A percentile compares a stretch with the other conserved stretches of the same genome.
These are phyloP conservation scores for Pleurotus djamor DNA, from an alignment of 768 basidiomycete species.

Conservation along the genomic window DNA sequence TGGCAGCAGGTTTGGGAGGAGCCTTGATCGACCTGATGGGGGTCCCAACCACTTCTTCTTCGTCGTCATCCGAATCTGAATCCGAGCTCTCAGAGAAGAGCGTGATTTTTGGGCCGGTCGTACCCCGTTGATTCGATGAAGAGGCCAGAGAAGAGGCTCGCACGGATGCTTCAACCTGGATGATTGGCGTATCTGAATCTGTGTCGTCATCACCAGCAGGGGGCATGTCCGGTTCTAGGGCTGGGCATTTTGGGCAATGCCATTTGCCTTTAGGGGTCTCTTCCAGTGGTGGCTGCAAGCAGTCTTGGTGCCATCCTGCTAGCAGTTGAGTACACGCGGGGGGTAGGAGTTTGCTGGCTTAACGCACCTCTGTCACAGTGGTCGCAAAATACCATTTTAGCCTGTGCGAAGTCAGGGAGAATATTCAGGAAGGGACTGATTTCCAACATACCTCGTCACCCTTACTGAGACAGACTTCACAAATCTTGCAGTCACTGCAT, in stretches of 20 bases:
- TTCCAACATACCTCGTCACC: constrained; percentile 78
- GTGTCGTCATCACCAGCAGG: constrained; percentile 8
- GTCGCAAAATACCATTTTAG: constrained; percentile 87
- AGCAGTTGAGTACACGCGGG: constrained; percentile 3
- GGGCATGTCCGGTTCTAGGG: constrained; percentile 18
- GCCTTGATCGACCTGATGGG: constrained; percentile 6
- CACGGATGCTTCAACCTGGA: neutral
- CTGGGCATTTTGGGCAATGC: constrained; percentile 69
- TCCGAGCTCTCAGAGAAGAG: constrained; percentile 16
- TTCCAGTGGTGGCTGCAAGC: constrained; percentile 69
- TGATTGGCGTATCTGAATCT: neutral
- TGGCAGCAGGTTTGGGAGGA: neutral
- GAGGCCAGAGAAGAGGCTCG: constrained; percentile 44
- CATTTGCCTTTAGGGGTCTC: constrained; percentile 75
- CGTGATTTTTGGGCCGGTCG: constrained; percentile 3
- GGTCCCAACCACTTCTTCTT: constrained; percentile 16
- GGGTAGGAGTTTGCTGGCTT: constrained; percentile 5
- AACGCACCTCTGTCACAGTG: constrained; percentile 82
- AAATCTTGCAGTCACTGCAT: constrained; percentile 90
- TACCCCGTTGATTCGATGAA: constrained; percentile 29
- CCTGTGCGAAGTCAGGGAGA: constrained; percentile 40
- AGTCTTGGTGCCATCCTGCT: constrained; percentile 83
- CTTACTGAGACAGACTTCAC: constrained; percentile 82
- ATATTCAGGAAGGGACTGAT: constrained; percentile 6
- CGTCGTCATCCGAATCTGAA: neutral